Evolutionary conservation across 2,329 filamentous ascomycete genomes (phyloP), one percentile per base, ranked within the genome.

Genomic region (Aulographum hederae): DNA sequence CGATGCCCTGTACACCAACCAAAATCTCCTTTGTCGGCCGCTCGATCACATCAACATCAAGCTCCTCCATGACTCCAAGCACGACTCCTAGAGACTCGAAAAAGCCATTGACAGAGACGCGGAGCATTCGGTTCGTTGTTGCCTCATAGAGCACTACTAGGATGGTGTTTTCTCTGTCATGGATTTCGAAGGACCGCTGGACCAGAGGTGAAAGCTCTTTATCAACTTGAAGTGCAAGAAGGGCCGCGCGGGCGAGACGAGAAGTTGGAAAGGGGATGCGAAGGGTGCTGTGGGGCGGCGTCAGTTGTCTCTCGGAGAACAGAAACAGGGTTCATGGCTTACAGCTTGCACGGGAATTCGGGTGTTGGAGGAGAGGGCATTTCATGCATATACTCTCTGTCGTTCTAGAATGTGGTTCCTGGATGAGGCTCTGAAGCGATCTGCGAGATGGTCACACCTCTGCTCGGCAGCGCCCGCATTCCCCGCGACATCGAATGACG

Each of bases 101-200:
- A 54, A 94, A 94, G 6, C 84, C 82, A 56, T 95, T 95, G 34
- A 94, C 85, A 3, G 86, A 80, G 2, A 98, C 89, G 28, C 89
- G 75, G 35, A 98, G 65, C 86, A 95, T 95, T 42, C 89, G 76
- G 50, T 94, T 93, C 14, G 89, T 95, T 0, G 82, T 82, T 1
- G 89, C 89, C 33, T 65, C 68, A 56, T 95, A 95, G 37, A 77
- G 67, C 6, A 80, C 77, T 37, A 67, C 63, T 30, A 95, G 61
- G 4, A 85, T 54, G 1, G 58, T 65, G 42, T 57, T 54, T 21
- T 46, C 43, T 51, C 50, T 39, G 12, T 42, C 36, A 11, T 32
- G 32, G 12, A 46, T 54, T 31, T 82, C 60, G 40, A 94, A 76
- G 2, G 65, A 61, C 35, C 86, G 73, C 28, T 64, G 67, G 34